These are phyloP conservation scores for Eurotiales sp. DNA, from an alignment of 2,329 filamentous ascomycete genomes.

Conservation along the genomic window DNA sequence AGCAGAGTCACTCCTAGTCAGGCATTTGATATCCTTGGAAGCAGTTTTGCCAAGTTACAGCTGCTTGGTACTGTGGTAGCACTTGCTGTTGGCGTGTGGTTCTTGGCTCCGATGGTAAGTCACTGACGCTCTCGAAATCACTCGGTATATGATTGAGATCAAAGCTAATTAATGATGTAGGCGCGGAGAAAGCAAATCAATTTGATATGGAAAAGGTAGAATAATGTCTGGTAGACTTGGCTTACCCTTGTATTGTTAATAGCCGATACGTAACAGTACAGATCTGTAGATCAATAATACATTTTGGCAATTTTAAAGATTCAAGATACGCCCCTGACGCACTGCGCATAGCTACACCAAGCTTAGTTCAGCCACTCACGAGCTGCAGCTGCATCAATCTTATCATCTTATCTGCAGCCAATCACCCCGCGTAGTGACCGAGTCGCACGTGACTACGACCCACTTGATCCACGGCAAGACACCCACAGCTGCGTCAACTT, in stretches of 20 bases:
- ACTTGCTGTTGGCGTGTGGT: slow-evolving; percentile 69
- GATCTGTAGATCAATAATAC: slow-evolving; percentile 5
- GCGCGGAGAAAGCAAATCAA: slow-evolving; percentile 51
- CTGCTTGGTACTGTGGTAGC: slow-evolving; percentile 80
- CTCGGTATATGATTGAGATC: slow-evolving; percentile 16
- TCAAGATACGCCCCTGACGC: no score
- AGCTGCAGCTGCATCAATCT: background rate
- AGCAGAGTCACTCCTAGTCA: slow-evolving; percentile 82
- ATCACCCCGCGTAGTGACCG: background rate
- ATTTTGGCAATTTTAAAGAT: no score
- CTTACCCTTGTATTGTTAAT: background rate
- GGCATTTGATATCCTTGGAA: slow-evolving; percentile 87
- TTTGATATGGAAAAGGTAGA: slow-evolving; percentile 24
- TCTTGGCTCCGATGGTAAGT: slow-evolving; percentile 81
- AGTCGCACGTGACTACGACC: background rate
- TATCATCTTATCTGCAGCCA: slow-evolving; percentile 16
- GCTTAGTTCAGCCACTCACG: background rate
- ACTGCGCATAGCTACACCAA: background rate
- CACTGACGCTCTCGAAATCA: background rate
- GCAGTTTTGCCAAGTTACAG: slow-evolving; percentile 87
- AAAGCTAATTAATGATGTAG: slow-evolving; percentile 23
- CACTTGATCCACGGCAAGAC: no score
- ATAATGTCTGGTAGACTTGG: background rate
- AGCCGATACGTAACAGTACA: background rate
- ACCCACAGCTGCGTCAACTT: background rate